Evolutionary conservation across 139 green algal species (phyloP), one percentile per base, ranked within the genome.

Genomic region (Microglena sp.): DNA sequence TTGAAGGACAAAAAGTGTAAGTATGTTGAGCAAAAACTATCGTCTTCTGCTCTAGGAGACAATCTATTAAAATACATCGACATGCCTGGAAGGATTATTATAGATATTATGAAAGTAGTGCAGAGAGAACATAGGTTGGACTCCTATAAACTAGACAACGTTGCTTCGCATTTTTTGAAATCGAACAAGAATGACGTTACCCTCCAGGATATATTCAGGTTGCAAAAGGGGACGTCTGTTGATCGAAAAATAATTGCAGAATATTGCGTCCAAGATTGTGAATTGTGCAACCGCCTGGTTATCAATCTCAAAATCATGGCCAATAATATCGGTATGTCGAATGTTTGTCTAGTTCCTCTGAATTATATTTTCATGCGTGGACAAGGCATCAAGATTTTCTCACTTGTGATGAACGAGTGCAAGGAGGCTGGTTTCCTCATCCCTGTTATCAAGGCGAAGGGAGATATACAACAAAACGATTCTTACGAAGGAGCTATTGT

Each of bases 321-420:
- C 50, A 75, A 75, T 61, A 69, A 68, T 21, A 36, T 69, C 5
- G 68, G 60, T 21, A 75, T 75, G 61, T 54, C 61, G 8, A 70
- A 61, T 55, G 62, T 69, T 1, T 69, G 60, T 29, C 29, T 2
- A 33, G 68, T 75, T 30, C 68, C 68, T 3, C 50, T 75, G 40
- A 45, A 28, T 18, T 75, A 35, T 24, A 75, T 75, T 44, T 75
- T 75, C 61, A 64, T 70, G 68, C 54, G 68, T 7, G 68, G 68
- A 1, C 68, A 75, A 54, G 68, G 68, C 54, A 60, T 75, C 53
- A 75, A 75, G 61, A 65, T 75, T 55, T 65, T 75, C 35, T 45
- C 29, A 8, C 36, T 72, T 1, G 66, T 72, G 6, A 3, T 29
- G 2, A 66, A 72, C 7, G 30, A 62, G 5, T 59, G 36, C 56